Conservation (phyloP, 352 stramenopile species). For the Pythium periplocum region DNA sequence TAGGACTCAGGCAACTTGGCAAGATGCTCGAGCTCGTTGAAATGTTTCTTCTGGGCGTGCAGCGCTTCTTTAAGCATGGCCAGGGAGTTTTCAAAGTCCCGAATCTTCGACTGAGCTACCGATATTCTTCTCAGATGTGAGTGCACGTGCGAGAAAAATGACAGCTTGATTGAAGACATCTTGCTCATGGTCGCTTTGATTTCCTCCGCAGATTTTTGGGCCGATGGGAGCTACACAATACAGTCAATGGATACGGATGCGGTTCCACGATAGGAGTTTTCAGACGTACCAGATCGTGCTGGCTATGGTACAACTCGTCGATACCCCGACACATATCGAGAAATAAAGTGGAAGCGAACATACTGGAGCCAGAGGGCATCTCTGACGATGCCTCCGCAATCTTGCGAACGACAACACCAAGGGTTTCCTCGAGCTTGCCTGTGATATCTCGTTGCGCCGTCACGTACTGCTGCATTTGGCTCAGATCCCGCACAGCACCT, state of each 20-base stretch:
- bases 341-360: slow-evolving; percentile 73
- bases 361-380: slow-evolving; percentile 47
- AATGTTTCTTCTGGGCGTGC: slow-evolving; percentile 75
- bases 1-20: slow-evolving; percentile 83
- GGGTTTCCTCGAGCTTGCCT: slow-evolving; percentile 52
- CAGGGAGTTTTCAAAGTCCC: slow-evolving; percentile 87
- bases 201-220: slow-evolving; percentile 58
- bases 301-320: slow-evolving; percentile 69
- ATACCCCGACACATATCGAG: slow-evolving; percentile 82
- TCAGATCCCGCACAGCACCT: slow-evolving; percentile 36
- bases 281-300: slow-evolving; percentile 61
- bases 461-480: slow-evolving; percentile 45
- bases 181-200: slow-evolving; percentile 48
- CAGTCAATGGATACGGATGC: slow-evolving; percentile 5
- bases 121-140: slow-evolving; percentile 67
- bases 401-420: slow-evolving; percentile 56
- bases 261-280: not conserved
- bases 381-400: slow-evolving; percentile 63
- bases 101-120: slow-evolving; percentile 77
- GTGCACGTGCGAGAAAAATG: slow-evolving; percentile 55
- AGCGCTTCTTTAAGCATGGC: slow-evolving; percentile 75
- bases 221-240: slow-evolving; percentile 44
- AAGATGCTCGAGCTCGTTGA: slow-evolving; percentile 81
- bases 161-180: slow-evolving; percentile 48
- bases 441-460: slow-evolving; percentile 52